phyloP scores from a whole-genome alignment of 306 rosid species.

The Pachyrhizus erosus region DNA sequence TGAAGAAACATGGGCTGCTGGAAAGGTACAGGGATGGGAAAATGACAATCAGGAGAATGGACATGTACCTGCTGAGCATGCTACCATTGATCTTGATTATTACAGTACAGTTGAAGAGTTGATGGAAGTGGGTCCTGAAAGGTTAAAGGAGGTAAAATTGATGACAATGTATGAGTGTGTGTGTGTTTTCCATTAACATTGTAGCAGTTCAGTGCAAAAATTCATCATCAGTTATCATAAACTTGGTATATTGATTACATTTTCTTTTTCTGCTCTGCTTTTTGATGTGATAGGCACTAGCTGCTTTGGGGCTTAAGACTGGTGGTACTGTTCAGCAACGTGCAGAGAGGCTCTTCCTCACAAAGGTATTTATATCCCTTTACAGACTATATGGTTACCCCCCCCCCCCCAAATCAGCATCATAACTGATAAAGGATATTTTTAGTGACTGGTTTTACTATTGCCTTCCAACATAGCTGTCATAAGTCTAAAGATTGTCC shows the following conservation, averaged over 20 bases:
- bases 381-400: background rate
- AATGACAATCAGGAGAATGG: slow-evolving; percentile 71
- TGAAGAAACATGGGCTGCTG: slow-evolving; percentile 84
- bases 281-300: slow-evolving; percentile 66
- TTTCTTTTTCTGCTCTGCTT: background rate
- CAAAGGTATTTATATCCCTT: slow-evolving; percentile 65
- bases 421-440: too few relatives aligned
- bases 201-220: background rate
- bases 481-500: too few relatives aligned
- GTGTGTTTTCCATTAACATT: background rate
- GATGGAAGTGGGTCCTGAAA: slow-evolving; percentile 87
- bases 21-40: slow-evolving; percentile 79
- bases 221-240: background rate
- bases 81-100: slow-evolving; percentile 87
- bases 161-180: background rate
- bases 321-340: slow-evolving; percentile 98
- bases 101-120: slow-evolving; percentile 87
- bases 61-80: slow-evolving; percentile 54
- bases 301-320: slow-evolving; percentile 78
- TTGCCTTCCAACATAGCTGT: slow-evolving; percentile 2
- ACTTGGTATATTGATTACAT: slow-evolving; percentile 18
- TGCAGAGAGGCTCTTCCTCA: slow-evolving; percentile 95
- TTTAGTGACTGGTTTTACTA: background rate
- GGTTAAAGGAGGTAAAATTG: slow-evolving; percentile 82
- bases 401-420: too few relatives aligned